phyloP scores from a whole-genome alignment of 2,329 filamentous ascomycete genomes.

The Curvularia eragrostidis region DNA sequence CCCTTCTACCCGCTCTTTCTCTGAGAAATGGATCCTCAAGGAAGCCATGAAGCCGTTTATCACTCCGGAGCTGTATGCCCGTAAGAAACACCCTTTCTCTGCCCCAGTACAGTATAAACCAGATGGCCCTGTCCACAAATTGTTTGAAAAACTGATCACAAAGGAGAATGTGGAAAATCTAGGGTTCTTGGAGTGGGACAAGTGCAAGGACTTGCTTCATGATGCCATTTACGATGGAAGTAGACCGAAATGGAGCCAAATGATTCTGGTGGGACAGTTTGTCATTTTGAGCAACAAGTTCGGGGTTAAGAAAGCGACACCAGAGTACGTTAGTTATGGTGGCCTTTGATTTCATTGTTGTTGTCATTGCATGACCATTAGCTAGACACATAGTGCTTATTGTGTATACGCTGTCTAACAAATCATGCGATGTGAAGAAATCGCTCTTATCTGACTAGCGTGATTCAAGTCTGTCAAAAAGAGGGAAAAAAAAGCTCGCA shows the following conservation, averaged over 20 bases:
- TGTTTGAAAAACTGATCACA: conserved; percentile 39
- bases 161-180: conserved; percentile 36
- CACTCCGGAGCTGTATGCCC: conserved; percentile 59
- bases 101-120: conserved; percentile 54
- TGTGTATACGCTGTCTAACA: not conserved
- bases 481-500: too few relatives aligned
- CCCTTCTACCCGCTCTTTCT: conserved; percentile 19
- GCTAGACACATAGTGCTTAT: not conserved
- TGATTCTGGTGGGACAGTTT: conserved; percentile 28
- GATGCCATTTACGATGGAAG: conserved; percentile 22
- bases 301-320: conserved; percentile 16
- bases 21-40: conserved; percentile 61
- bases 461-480: not conserved
- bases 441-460: not conserved
- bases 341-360: not conserved
- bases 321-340: conserved; percentile 1
- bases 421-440: not conserved
- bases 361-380: not conserved
- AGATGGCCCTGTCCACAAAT: conserved; percentile 54
- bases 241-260: conserved; percentile 22
- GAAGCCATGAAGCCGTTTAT: conserved; percentile 60
- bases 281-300: conserved; percentile 23
- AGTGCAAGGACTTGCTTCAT: conserved; percentile 19
- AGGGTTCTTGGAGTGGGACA: conserved; percentile 31
- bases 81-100: conserved; percentile 59